A percentile compares a stretch with the other conserved stretches of the same genome.
These are phyloP conservation scores for Lumnitzera littorea DNA, from an alignment of 345 rosid genomes.

Conservation along the genomic window DNA sequence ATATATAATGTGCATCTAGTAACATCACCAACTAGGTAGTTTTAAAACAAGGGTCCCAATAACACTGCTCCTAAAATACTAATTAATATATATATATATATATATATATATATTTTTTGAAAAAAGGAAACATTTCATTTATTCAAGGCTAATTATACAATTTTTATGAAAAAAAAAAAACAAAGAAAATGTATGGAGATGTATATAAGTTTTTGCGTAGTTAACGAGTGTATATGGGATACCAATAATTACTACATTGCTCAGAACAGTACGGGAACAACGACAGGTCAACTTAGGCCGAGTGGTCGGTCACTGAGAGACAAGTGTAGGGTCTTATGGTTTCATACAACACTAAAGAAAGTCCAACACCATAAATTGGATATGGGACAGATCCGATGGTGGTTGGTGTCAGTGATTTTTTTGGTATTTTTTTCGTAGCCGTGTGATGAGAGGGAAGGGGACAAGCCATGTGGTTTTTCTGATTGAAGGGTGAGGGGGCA, in stretches of 20 bases:
- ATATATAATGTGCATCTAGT: too few relatives aligned
- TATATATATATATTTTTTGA: too few relatives aligned
- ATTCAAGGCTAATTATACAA: background rate
- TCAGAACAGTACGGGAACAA: conserved; percentile 31
- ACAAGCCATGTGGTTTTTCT: conserved; percentile 51
- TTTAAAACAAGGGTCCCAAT: too few relatives aligned
- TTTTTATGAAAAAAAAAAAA: background rate
- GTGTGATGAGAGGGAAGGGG: conserved; percentile 29
- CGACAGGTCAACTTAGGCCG: conserved; percentile 37
- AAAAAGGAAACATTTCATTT: background rate
- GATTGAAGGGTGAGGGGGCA: conserved; percentile 14
- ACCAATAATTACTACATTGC: too few relatives aligned
- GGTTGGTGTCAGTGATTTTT: conserved; percentile 15
- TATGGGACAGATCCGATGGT: conserved; percentile 39
- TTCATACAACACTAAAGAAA: conserved; percentile 21
- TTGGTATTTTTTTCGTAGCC: conserved; percentile 33
- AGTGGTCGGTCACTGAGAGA: conserved; percentile 72
- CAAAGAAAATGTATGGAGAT: too few relatives aligned
- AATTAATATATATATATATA: too few relatives aligned
- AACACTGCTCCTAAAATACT: too few relatives aligned
- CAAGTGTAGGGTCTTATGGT: conserved; percentile 34
- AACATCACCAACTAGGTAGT: too few relatives aligned
- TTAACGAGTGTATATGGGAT: too few relatives aligned
- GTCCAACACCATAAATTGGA: conserved; percentile 37
- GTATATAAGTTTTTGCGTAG: too few relatives aligned